Conservation (phyloP, 139 green algal genomes). For the Tetratostichococcus sp. region DNA sequence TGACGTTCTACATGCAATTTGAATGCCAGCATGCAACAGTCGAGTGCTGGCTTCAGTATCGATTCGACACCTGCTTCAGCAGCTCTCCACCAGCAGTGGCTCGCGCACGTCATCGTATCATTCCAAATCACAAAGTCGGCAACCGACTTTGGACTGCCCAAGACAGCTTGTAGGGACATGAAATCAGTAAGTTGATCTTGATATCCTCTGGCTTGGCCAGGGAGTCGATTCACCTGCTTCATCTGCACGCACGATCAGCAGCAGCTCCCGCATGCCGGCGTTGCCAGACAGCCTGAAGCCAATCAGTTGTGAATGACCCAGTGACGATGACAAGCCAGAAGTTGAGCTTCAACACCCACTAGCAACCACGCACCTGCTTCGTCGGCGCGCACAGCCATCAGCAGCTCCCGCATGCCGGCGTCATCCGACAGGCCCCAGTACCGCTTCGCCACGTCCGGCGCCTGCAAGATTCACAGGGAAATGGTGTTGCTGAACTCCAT, state of each 20-base stretch:
- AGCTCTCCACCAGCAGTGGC: no score
- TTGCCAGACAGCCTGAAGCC: conserved; percentile 2
- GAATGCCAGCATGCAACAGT: neutral
- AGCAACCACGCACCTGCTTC: conserved; percentile 64
- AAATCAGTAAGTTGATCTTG: neutral
- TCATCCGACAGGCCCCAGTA: conserved; percentile 59
- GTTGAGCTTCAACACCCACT: no score
- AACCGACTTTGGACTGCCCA: no score
- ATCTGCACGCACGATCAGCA: conserved; percentile 70
- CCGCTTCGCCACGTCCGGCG: conserved; percentile 32
- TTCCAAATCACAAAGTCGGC: no score
- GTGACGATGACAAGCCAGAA: no score
- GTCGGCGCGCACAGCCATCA: conserved; percentile 85
- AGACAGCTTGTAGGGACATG: no score
- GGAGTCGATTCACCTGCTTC: neutral
- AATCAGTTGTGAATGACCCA: no score
- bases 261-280: conserved; percentile 61
- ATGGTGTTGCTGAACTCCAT: neutral
- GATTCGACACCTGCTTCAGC: no score
- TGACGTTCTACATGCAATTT: neutral
- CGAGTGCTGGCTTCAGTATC: neutral
- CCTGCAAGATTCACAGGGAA: neutral
- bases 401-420: conserved; percentile 70
- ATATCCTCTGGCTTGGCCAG: neutral
- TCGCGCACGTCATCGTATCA: no score